phyloP scores from a whole-genome alignment of 768 basidiomycete genomes.

The Leccinum boreale region DNA sequence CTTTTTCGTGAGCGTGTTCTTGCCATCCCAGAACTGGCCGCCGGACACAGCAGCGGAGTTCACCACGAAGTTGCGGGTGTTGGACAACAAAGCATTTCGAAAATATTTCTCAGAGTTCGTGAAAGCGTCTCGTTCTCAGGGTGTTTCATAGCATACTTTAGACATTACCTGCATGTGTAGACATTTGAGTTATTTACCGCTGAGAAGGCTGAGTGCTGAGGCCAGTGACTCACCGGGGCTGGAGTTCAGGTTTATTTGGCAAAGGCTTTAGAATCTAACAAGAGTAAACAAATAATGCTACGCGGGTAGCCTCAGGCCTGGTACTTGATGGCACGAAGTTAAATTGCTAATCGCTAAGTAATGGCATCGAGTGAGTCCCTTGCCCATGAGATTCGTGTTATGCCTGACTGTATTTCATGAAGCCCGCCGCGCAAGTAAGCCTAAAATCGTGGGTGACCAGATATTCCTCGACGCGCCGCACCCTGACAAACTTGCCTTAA shows the following conservation, averaged over 20 bases:
- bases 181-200: background rate
- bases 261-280: slow-evolving; percentile 34
- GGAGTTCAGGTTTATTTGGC: slow-evolving; percentile 24
- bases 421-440: slow-evolving; percentile 35
- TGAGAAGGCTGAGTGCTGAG: background rate
- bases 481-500: slow-evolving; percentile 16
- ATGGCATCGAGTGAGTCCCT: slow-evolving; percentile 31
- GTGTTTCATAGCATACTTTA: slow-evolving; percentile 43
- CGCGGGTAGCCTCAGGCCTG: slow-evolving; percentile 2
- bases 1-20: slow-evolving; percentile 73
- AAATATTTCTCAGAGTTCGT: slow-evolving; percentile 89
- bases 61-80: slow-evolving; percentile 65
- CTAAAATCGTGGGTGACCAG: slow-evolving; percentile 39
- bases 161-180: slow-evolving; percentile 5
- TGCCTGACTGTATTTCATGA: slow-evolving; percentile 11
- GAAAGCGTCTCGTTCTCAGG: slow-evolving; percentile 58
- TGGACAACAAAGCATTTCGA: slow-evolving; percentile 73
- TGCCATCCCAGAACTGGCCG: slow-evolving; percentile 90
- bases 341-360: slow-evolving; percentile 10
- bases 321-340: slow-evolving; percentile 13
- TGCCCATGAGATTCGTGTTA: background rate
- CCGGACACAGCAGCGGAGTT: slow-evolving; percentile 74
- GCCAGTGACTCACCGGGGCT: too few relatives aligned
- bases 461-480: slow-evolving; percentile 16
- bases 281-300: slow-evolving; percentile 25